Base-by-base conservation (phyloP, 2,329 filamentous ascomycete species). In the Penicillium sp. region DNA sequence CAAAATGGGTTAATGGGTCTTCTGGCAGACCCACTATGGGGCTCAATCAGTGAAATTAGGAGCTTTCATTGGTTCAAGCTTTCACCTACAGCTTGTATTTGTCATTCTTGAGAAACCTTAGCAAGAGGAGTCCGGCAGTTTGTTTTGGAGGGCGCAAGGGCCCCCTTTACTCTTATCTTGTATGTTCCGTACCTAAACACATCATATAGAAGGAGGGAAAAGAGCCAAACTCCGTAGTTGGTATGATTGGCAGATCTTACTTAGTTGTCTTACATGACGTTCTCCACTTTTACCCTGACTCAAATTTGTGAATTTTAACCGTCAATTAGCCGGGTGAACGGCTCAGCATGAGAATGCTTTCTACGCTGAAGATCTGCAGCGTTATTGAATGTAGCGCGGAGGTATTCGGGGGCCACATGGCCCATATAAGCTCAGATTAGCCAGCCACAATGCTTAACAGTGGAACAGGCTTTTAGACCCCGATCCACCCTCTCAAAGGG, bases 401-500 rank as follows among this genome's bases (percentile, higher is more conserved):
- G 54, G 29, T 53, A 47, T 57, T 57, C 49, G 52, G 56, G 44
- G 15, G 22, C 31, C 45, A 40, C 43, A 25, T 27, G 54, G 49
- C 37, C 51, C 51, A 59, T 55, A 54, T 50, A 59, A 59, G 56
- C 59, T 57, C 33, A 43, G 49, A 25, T 49, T 53, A 55, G 54
- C 54, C 56, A 59, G 58, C 58, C 58, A 60, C 20, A 45, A 37
- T 18, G 35, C 52, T 22, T 18, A 31, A 55, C 51, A 26, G 20
- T 27, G 44, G 49, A 37, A 23, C 43, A 54, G 45, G 37, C 50
- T 50, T 33, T 49, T 46, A 42, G 31, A 31, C 25, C 40, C 41
- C 48, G 37, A 50, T 41, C 42, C 49, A 35, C 44, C 20, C n/a
- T 27, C 23, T 26, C 9, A 22, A 49, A 43, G 31, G 48, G 46